phyloP scores from a whole-genome alignment of 768 basidiomycete genomes.

The Tricholoma hemisulphureum region DNA sequence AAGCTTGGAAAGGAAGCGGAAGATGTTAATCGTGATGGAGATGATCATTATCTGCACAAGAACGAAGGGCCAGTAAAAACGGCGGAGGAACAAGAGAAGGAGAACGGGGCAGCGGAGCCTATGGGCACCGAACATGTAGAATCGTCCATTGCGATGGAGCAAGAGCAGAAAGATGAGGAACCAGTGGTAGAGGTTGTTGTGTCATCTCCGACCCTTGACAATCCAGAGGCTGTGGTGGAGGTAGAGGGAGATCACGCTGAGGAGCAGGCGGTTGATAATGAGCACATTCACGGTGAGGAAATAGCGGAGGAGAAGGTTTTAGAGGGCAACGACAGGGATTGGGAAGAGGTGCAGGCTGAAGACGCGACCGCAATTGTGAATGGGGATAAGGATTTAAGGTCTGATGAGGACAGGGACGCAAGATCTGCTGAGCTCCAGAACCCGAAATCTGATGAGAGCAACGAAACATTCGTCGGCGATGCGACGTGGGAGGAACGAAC shows the following conservation, averaged over 20 bases:
- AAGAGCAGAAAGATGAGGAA: neutral
- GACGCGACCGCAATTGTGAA: neutral
- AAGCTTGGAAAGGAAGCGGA: slow-evolving; percentile 2
- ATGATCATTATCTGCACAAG: neutral
- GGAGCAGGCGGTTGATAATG: neutral
- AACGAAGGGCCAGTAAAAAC: slow-evolving; percentile 11
- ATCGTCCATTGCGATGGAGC: neutral
- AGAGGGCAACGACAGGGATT: neutral
- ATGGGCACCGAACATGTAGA: neutral
- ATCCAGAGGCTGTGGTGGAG: neutral
- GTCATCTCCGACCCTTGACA: slow-evolving; percentile 2
- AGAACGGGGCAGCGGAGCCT: neutral
- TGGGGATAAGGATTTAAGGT: neutral
- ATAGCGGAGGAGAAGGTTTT: neutral
- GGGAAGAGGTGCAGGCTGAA: slow-evolving; percentile 1
- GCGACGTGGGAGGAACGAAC: slow-evolving; percentile 83
- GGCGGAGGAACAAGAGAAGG: neutral
- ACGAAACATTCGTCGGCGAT: slow-evolving; percentile 55
- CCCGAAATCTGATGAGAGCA: slow-evolving; percentile 22
- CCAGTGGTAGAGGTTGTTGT: slow-evolving; percentile 2
- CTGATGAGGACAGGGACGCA: slow-evolving; percentile 13
- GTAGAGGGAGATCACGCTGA: neutral
- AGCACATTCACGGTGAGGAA: neutral
- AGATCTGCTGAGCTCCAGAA: slow-evolving; percentile 11
- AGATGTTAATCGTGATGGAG: neutral